Base-by-base conservation (phyloP, 2,329 filamentous ascomycete genomes). In the Bipolaris oryzae region DNA sequence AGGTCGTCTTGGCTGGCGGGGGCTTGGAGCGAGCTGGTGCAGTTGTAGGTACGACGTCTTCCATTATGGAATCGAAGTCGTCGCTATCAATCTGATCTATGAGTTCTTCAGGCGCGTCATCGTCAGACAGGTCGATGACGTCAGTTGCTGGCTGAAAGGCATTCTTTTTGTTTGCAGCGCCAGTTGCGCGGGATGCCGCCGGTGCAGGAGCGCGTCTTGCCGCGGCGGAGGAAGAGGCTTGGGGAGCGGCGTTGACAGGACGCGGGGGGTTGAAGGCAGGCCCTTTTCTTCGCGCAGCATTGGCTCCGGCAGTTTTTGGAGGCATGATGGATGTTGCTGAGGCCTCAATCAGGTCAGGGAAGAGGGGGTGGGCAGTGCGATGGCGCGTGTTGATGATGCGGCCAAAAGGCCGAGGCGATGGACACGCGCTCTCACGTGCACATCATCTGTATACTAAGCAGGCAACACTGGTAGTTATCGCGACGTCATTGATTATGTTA, bases 261-360 rank as follows among this genome's bases (percentile, higher is more conserved):
- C 73, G 70, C 7, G 74, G 75, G 9, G 75, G 74, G 21, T 77
- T 75, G 62, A 77, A 77, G 1, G 73, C 66, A 3, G 73, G 70
- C 0, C 70, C 72, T 57, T 72, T 74, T n/a, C 73, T 67, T 28
- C 64, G 59, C 4, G 59, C 31, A 18, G 58, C 53, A 47, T 66
- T 69, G 7, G 64, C 35, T 43, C 48, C 53, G 25, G 66, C 55
- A 49, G 62, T 67, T 35, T 72, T 72, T 1, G 66, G 69, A 7
- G 70, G 68, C 70, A 73, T 73, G 43, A 31, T 57, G 52, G 41
- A 25, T 3, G 37, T 21, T 6, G 5, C 2, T 33, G 33, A 25
- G 33, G 43, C 15, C 23, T 44, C 35, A 10, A 21, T n/a, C n/a
- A 15, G 25, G 18, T 44, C 47, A 44, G 37, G n/a, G 38, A 50